Percentiles rank a stretch among this genome's conserved stretches.
These are phyloP conservation scores for Piloderma croceum DNA, from an alignment of 768 basidiomycete species.

Conservation along the genomic window DNA sequence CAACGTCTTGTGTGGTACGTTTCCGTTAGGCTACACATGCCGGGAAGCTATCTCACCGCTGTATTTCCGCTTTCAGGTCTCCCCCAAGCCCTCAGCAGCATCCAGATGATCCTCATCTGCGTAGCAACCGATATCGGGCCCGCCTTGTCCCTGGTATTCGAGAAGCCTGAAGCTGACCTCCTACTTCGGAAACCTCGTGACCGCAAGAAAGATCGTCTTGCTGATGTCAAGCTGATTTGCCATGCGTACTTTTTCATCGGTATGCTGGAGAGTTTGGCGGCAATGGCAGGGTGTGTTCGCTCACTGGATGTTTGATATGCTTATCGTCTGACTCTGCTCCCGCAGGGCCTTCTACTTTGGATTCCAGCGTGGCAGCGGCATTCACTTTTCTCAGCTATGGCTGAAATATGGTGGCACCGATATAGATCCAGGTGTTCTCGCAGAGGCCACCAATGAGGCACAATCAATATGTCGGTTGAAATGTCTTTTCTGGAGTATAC, in stretches of 20 bases:
- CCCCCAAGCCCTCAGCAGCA: conserved; percentile 33
- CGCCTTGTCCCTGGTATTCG: conserved; percentile 49
- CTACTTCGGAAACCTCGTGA: conserved; percentile 51
- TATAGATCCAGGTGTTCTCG: conserved; percentile 29
- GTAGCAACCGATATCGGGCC: conserved; percentile 52
- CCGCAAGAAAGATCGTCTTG: conserved; percentile 50
- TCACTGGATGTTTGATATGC: too few relatives aligned
- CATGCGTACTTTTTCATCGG: conserved; percentile 60
- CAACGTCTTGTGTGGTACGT: conserved; percentile 40
- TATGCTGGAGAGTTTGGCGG: conserved; percentile 39
- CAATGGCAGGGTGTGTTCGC: conserved; percentile 41
- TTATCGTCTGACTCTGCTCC: background rate
- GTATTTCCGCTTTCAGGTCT: conserved; percentile 30
- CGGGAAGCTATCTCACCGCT: conserved; percentile 12
- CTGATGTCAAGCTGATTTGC: conserved; percentile 44
- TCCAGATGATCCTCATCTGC: conserved; percentile 48
- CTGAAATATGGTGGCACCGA: conserved; percentile 40
- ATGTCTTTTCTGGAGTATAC: background rate
- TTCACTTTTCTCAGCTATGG: conserved; percentile 43
- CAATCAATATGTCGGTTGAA: conserved; percentile 38
- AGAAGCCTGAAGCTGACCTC: conserved; percentile 57
- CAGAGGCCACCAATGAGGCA: conserved; percentile 37
- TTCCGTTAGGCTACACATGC: conserved; percentile 37
- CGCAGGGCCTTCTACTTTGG: conserved; percentile 35
- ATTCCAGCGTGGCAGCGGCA: conserved; percentile 39